A percentile compares a stretch with the other conserved stretches of the same genome.
Conservation (phyloP, 169 alveolate genomes). For the Plasmodium coatneyi region DNA sequence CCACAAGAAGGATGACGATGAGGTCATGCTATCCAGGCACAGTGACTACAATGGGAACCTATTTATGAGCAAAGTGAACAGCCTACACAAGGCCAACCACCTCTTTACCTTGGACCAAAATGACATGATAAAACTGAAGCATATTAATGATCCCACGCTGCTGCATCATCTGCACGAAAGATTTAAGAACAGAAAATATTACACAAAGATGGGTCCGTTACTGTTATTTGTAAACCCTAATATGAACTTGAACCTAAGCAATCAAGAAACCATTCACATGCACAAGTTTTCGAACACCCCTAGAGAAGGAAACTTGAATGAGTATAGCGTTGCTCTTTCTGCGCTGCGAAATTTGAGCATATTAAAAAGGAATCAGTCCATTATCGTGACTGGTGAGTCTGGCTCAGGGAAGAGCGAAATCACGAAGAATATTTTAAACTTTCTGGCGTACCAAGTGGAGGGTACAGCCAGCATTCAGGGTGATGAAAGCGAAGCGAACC, state of each 20-base stretch:
- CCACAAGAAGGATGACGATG: conserved; percentile 20
- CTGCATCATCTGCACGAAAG: conserved; percentile 40
- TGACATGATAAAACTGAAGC: conserved; percentile 45
- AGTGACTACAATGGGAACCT: conserved; percentile 14
- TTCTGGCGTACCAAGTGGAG: conserved; percentile 80
- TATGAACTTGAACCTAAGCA: background rate
- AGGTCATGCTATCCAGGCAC: conserved; percentile 9
- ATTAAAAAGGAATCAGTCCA: conserved; percentile 85
- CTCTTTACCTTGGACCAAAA: conserved; percentile 41
- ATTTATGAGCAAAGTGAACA: conserved; percentile 1
- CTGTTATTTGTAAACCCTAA: conserved; percentile 42
- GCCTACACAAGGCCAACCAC: conserved; percentile 32
- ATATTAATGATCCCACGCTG: conserved; percentile 40
- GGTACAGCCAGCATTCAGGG: background rate
- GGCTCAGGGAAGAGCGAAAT: conserved; percentile 96
- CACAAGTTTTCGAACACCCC: background rate
- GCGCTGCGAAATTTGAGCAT: conserved; percentile 25
- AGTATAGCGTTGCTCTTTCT: conserved; percentile 7
- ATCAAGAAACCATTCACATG: conserved; percentile 23
- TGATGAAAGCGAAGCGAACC: background rate
- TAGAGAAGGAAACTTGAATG: conserved; percentile 19
- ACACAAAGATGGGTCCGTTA: conserved; percentile 73
- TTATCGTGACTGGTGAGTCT: conserved; percentile 94
- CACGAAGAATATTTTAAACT: conserved; percentile 90
- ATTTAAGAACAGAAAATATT: conserved; percentile 24